Evolutionary conservation across 371 early-diverging fungal species (phyloP), one percentile per base, ranked within the genome.

Genomic region (Sporodiniella umbellata): DNA sequence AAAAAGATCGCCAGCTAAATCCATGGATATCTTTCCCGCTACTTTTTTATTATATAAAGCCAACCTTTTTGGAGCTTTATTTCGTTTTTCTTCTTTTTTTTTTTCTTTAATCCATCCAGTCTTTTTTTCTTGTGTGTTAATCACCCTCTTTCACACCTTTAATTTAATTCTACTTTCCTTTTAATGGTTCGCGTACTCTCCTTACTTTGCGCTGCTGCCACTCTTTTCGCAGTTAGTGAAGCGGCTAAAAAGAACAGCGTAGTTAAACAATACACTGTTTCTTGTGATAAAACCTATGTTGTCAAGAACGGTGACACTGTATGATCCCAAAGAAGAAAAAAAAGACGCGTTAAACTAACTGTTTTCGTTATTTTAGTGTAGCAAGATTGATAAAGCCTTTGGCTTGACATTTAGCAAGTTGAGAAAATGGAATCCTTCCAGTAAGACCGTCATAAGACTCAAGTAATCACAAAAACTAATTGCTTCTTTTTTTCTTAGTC

Each of bases 401-500:
- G 24, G 48, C 19, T 26, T 63, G 33, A 39, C 25, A 11, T 54
- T 54, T 40, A 58, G 39, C 25, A 25, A 54, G 4, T 42, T 63
- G 17, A 58, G 48, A 25, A 54, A 58, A 23, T 63, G 63, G 63
- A 63, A 63, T 17, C 63, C 63, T 48, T 47, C 63, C 28, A 57
- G 62, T 62, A 62, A 57, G 53, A 35, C 14, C 11, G 1, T n/a
- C n/a, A n/a, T n/a, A n/a, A n/a, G n/a, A n/a, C n/a, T n/a, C n/a
- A n/a, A n/a, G n/a, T n/a, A n/a, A n/a, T n/a, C n/a, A n/a, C n/a
- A n/a, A n/a, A n/a, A n/a, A n/a, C n/a, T n/a, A n/a, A n/a, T n/a
- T n/a, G n/a, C n/a, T n/a, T n/a, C n/a, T 12, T 33, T 48, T 38
- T 44, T 48, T 48, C 39, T 12, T 45, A 59, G 55, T 60, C 22